Conservation (phyloP, 73 alveolate genomes). For the Paramecium bursaria region DNA sequence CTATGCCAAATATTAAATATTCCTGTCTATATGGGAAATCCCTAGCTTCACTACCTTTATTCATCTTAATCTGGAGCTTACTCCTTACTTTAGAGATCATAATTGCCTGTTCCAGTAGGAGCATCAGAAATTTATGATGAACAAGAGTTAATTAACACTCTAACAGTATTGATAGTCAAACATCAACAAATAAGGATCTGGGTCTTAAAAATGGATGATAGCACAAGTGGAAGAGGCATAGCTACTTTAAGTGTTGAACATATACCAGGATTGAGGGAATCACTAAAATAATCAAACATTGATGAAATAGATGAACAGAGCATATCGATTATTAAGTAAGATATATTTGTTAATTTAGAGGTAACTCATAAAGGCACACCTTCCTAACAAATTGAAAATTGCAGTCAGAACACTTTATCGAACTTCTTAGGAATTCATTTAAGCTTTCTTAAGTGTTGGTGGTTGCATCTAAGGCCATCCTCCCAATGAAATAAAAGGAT, state of each 20-base stretch:
- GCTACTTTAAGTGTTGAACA: slow-evolving; percentile 17
- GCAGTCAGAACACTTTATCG: slow-evolving; percentile 40
- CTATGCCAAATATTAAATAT: slow-evolving; percentile 12
- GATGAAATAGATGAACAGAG: slow-evolving; percentile 48
- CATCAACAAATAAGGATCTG: slow-evolving; percentile 7
- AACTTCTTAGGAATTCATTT: slow-evolving; percentile 18
- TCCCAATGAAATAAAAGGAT: neutral
- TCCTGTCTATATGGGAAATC: slow-evolving; percentile 38
- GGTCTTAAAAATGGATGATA: slow-evolving; percentile 38
- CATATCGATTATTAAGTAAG: neutral
- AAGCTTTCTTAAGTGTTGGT: slow-evolving; percentile 15
- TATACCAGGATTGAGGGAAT: slow-evolving; percentile 19
- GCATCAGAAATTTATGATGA: slow-evolving; percentile 62
- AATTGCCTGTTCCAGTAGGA: slow-evolving; percentile 23
- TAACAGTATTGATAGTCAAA: slow-evolving; percentile 50
- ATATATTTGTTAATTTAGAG: neutral
- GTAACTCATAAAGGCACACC: neutral
- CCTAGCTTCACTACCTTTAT: slow-evolving; percentile 11
- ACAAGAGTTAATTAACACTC: slow-evolving; percentile 13
- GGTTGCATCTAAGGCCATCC: slow-evolving; percentile 45
- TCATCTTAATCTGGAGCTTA: slow-evolving; percentile 53
- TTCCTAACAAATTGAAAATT: slow-evolving; percentile 31
- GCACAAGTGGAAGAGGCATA: slow-evolving; percentile 39
- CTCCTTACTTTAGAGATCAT: neutral
- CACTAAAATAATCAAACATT: neutral